These are phyloP conservation scores for Phalaenopsis aphrodite DNA, from an alignment of 106 monocot species.

Conservation along the genomic window DNA sequence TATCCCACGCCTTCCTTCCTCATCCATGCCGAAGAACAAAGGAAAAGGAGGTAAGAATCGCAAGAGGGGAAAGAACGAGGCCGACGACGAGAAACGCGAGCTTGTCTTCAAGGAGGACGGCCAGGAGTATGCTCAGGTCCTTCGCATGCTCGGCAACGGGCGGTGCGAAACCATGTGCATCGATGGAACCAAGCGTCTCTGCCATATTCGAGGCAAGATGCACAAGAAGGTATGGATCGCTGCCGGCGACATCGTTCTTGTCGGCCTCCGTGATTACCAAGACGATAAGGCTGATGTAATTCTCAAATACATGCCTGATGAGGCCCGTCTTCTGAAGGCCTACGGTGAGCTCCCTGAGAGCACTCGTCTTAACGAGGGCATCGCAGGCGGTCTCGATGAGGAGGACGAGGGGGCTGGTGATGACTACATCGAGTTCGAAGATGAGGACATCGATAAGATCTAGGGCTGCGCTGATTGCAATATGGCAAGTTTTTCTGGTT, in stretches of 20 bases:
- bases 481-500: neutral
- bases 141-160: slow-evolving; percentile 68
- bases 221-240: slow-evolving; percentile 83
- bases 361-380: slow-evolving; percentile 59
- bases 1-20: neutral
- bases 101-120: slow-evolving; percentile 79
- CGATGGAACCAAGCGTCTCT: slow-evolving; percentile 59
- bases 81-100: slow-evolving; percentile 75
- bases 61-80: slow-evolving; percentile 74
- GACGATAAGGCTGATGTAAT: slow-evolving; percentile 75
- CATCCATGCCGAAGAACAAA: slow-evolving; percentile 70
- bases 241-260: slow-evolving; percentile 60
- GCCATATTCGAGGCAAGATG: slow-evolving; percentile 72
- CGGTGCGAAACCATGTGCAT: slow-evolving; percentile 69
- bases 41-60: slow-evolving; percentile 77
- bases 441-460: slow-evolving; percentile 75
- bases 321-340: slow-evolving; percentile 59
- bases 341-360: slow-evolving; percentile 62
- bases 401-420: slow-evolving; percentile 51
- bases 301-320: slow-evolving; percentile 75
- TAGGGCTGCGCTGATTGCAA: slow-evolving; percentile 4
- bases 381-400: slow-evolving; percentile 56
- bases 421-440: slow-evolving; percentile 71
- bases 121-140: slow-evolving; percentile 72
- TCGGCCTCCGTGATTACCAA: slow-evolving; percentile 68